A percentile compares a stretch with the other conserved stretches of the same genome.
These are phyloP conservation scores for Sporothrix phasma DNA, from an alignment of 2,329 filamentous ascomycete species.

Conservation along the genomic window DNA sequence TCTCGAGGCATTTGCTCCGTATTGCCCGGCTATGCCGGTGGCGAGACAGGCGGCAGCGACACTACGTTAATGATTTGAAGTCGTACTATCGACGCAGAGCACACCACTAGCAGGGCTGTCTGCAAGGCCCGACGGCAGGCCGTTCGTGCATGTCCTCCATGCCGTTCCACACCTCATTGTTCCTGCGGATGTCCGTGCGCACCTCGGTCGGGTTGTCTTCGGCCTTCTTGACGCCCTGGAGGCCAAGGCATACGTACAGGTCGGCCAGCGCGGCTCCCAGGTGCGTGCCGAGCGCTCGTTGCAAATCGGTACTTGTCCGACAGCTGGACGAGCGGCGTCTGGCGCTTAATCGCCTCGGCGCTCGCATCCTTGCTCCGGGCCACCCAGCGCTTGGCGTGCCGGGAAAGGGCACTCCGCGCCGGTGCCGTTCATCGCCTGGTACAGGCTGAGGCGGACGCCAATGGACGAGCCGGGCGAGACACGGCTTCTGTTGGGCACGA, in stretches of 20 bases:
- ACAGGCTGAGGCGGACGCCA: slow-evolving; percentile 30
- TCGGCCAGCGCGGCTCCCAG: slow-evolving; percentile 23
- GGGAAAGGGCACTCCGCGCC: slow-evolving; percentile 30
- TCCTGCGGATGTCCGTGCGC: slow-evolving; percentile 27
- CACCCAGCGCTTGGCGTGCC: slow-evolving; percentile 29
- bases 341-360: slow-evolving; percentile 29
- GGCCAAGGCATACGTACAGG: slow-evolving; percentile 21
- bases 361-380: slow-evolving; percentile 31
- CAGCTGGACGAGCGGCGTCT: slow-evolving; percentile 20
- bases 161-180: slow-evolving; percentile 25
- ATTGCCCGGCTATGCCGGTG: neutral
- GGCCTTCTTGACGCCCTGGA: slow-evolving; percentile 21
- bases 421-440: slow-evolving; percentile 28
- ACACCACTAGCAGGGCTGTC: slow-evolving; percentile 30
- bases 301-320: slow-evolving; percentile 12
- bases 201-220: slow-evolving; percentile 25
- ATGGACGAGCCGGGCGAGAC: slow-evolving; percentile 30
- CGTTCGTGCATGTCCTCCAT: slow-evolving; percentile 29
- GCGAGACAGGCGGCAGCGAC: neutral
- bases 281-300: slow-evolving; percentile 18
- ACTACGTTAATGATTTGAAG: too few species aligned
- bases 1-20: neutral
- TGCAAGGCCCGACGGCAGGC: slow-evolving; percentile 29
- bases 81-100: slow-evolving; percentile 37
- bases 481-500: slow-evolving; percentile 32